phyloP scores from a whole-genome alignment of 164 flowering plant species.

The Dillenia turbinata region DNA sequence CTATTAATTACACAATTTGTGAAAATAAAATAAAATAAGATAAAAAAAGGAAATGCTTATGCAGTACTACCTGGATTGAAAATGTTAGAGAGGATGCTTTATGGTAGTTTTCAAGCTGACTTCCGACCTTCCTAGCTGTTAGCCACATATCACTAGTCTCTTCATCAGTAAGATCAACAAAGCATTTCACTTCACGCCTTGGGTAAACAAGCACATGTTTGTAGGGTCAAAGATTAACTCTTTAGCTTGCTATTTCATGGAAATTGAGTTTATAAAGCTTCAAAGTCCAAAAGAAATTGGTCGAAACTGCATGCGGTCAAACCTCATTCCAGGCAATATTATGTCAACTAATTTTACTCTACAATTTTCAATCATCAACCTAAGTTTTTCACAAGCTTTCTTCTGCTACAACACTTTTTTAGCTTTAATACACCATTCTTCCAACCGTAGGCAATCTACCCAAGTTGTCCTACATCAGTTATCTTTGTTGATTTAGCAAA shows the following conservation, averaged over 20 bases:
- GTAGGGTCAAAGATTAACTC: slow-evolving; percentile 35
- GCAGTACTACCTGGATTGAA: slow-evolving; percentile 60
- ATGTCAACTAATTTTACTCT: too few species aligned
- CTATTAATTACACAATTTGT: too few species aligned
- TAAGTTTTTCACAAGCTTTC: not conserved
- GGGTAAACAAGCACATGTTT: slow-evolving; percentile 93
- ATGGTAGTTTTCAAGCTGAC: slow-evolving; percentile 56
- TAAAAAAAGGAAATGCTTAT: too few species aligned
- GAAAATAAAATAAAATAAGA: too few species aligned
- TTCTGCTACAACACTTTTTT: too few species aligned
- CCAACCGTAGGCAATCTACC: too few species aligned
- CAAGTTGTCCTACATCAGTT: too few species aligned
- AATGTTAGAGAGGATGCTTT: slow-evolving; percentile 82
- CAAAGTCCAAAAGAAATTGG: not conserved
- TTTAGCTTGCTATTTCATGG: not conserved
- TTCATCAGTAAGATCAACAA: slow-evolving; percentile 69
- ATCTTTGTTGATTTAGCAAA: too few species aligned
- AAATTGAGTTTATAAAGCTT: not conserved
- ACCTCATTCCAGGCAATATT: not conserved
- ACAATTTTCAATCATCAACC: not conserved
- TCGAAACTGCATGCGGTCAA: not conserved
- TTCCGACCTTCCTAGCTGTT: slow-evolving; percentile 69
- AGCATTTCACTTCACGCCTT: slow-evolving; percentile 80
- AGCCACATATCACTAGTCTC: slow-evolving; percentile 84
- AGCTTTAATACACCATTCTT: too few species aligned